These are phyloP conservation scores for Capsella rubella DNA, from an alignment of 441 rosid species.

Conservation along the genomic window DNA sequence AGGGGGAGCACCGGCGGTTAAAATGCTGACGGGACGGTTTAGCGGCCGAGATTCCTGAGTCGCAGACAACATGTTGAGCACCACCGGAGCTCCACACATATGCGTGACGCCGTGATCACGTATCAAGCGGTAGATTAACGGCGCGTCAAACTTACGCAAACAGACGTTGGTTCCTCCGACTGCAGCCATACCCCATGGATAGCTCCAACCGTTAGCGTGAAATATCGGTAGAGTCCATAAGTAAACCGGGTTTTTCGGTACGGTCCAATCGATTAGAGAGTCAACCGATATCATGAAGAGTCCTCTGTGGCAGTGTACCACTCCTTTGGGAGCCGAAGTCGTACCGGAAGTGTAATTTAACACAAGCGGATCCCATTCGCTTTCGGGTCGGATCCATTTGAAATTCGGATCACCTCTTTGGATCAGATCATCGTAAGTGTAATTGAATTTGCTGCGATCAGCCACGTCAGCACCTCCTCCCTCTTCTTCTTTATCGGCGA, in stretches of 20 bases:
- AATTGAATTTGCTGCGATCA: constrained; percentile 21
- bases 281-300: constrained; percentile 50
- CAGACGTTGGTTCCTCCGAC: constrained; percentile 81
- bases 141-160: constrained; percentile 64
- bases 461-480: constrained; percentile 29
- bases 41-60: constrained; percentile 44
- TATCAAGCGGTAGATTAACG: constrained; percentile 52
- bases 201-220: constrained; percentile 86
- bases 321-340: constrained; percentile 86
- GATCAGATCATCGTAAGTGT: constrained; percentile 52
- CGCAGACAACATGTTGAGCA: constrained; percentile 77
- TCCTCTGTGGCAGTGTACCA: constrained; percentile 75
- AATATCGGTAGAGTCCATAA: constrained; percentile 86
- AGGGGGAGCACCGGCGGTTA: constrained; percentile 89
- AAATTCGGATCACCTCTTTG: constrained; percentile 55
- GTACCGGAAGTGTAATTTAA: constrained; percentile 83
- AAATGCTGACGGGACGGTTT: constrained; percentile 53
- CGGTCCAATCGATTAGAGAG: constrained; percentile 65
- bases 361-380: constrained; percentile 61
- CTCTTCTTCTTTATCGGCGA: constrained; percentile 45
- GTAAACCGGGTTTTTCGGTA: constrained; percentile 73
- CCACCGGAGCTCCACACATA: constrained; percentile 90
- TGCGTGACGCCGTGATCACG: constrained; percentile 68
- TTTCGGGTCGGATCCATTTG: constrained; percentile 59
- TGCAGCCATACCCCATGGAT: constrained; percentile 82